phyloP scores from a whole-genome alignment of 306 rosid species.

The Parietaria judaica region DNA sequence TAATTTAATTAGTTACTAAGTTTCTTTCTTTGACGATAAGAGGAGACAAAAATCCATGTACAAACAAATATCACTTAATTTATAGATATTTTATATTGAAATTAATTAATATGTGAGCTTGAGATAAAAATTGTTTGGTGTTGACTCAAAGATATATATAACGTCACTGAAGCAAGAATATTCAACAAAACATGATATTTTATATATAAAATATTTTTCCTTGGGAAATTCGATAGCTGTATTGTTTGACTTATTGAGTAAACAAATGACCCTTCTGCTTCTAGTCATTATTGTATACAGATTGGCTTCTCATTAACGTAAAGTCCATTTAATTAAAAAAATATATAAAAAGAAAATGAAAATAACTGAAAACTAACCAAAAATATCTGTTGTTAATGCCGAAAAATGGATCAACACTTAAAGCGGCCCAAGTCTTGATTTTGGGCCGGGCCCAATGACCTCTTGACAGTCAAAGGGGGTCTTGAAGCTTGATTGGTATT shows the following conservation, averaged over 20 bases:
- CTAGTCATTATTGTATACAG: background rate
- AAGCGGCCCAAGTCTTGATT: no score
- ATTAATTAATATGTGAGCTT: no score
- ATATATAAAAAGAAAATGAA: no score
- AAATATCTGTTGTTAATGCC: no score
- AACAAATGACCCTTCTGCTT: background rate
- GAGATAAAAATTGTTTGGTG: background rate
- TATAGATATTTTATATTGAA: background rate
- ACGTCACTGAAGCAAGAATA: conserved; percentile 9
- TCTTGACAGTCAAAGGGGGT: no score
- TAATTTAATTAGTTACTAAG: background rate
- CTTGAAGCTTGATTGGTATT: no score
- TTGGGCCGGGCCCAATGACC: no score
- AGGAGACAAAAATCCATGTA: background rate
- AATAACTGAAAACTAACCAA: no score
- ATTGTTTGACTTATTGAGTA: conserved; percentile 16
- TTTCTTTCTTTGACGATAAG: background rate
- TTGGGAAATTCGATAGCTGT: conserved; percentile 2
- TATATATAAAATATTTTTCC: background rate
- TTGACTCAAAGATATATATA: conserved; percentile 1
- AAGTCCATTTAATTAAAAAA: no score
- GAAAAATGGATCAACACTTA: no score
- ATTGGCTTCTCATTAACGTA: background rate
- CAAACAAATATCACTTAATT: background rate
- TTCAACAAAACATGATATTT: background rate